Evolutionary conservation across 495 filamentous ascomycete genomes (phyloP).

Genomic region (Hyaloscypha variabilis): DNA sequence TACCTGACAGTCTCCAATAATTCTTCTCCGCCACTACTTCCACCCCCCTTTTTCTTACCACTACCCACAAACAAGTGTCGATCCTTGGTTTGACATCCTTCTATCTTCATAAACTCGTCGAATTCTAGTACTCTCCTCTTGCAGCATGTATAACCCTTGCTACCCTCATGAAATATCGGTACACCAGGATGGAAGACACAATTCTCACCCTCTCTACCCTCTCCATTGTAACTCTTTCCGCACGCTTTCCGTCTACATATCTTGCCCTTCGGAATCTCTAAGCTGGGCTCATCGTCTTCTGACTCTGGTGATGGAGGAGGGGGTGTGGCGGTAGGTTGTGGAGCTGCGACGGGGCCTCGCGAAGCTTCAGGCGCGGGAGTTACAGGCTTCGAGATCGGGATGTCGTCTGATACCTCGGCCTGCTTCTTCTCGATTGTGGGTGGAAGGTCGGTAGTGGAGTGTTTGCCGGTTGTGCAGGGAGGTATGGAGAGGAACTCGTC

Average conservation of each 20-base stretch:
- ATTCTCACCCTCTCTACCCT: conserved; percentile 65
- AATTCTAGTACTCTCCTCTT: conserved; percentile 95
- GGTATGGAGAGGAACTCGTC: conserved; percentile 96
- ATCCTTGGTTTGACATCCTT: conserved; percentile 81
- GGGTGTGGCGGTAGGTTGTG: conserved; percentile 56
- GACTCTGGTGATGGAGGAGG: conserved; percentile 74
- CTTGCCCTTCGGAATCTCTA: conserved; percentile 70
- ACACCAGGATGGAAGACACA: conserved; percentile 85
- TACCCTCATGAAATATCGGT: conserved; percentile 95
- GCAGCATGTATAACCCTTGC: conserved; percentile 96
- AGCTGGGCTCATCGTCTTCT: conserved; percentile 80
- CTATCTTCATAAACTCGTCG: conserved; percentile 95
- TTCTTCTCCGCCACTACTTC: conserved; percentile 58
- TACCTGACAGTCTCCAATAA: conserved; percentile 72
- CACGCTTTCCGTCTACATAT: conserved; percentile 81
- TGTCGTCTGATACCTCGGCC: conserved; percentile 34
- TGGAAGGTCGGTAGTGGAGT: conserved; percentile 78
- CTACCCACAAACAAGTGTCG: conserved; percentile 87
- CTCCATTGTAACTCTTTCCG: conserved; percentile 61
- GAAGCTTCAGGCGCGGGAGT: conserved; percentile 40
- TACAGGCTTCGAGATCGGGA: conserved; percentile 28
- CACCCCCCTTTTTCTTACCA: conserved; percentile 59
- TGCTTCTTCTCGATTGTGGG: conserved; percentile 56
- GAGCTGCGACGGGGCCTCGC: conserved; percentile 52
- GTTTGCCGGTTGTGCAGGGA: conserved; percentile 92